phyloP scores from a whole-genome alignment of 2,329 filamentous ascomycete species.

The Diaporthe humulicola region DNA sequence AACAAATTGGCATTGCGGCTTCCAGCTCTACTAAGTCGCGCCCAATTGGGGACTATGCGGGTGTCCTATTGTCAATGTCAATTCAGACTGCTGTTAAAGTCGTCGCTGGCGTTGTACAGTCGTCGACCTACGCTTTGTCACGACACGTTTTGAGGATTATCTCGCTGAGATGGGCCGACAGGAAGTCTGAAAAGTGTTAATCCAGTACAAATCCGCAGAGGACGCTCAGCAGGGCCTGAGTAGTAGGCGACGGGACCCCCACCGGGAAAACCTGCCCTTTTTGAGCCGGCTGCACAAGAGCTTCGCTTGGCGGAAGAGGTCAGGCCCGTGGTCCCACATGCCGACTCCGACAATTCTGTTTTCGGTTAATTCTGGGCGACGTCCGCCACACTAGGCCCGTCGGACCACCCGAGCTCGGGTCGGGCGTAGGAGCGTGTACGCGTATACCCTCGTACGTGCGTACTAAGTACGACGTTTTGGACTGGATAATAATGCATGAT shows the following conservation, averaged over 20 bases:
- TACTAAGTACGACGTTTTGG: neutral
- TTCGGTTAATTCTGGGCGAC: neutral
- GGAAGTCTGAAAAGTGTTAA: slow-evolving; percentile 3
- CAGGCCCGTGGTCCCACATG: neutral
- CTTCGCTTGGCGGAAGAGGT: neutral
- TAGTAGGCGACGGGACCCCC: slow-evolving; percentile 2
- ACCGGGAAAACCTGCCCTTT: slow-evolving; percentile 9
- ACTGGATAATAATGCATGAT: slow-evolving; percentile 3
- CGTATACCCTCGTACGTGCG: slow-evolving; percentile 15
- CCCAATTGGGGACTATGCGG: neutral
- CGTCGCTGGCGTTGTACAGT: neutral
- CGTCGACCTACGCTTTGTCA: neutral
- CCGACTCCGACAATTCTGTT: slow-evolving; percentile 5
- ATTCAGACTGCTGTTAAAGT: neutral
- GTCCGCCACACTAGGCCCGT: neutral
- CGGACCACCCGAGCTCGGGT: neutral
- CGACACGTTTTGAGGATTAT: neutral
- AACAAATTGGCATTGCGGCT: slow-evolving; percentile 4
- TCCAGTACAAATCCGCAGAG: neutral
- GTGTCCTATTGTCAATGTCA: neutral
- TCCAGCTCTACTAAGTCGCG: neutral
- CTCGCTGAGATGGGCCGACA: neutral
- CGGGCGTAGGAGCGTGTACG: neutral
- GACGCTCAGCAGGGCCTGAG: slow-evolving; percentile 3
- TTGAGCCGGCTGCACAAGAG: neutral